Evolutionary conservation across 2,329 filamentous ascomycete genomes (phyloP).

Genomic region (Fusarium setosum): DNA sequence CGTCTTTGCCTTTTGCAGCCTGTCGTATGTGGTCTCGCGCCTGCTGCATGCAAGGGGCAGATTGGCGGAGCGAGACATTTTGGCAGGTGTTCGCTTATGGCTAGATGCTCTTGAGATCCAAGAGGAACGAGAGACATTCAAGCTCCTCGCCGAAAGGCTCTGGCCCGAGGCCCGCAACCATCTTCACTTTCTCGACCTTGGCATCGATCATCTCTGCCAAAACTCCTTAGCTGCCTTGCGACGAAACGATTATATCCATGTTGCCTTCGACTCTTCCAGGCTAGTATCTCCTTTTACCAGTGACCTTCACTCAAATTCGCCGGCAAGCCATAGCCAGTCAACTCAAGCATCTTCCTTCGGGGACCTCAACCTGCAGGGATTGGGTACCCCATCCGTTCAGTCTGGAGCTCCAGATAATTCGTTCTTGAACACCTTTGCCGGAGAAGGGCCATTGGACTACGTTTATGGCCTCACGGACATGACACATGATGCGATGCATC

Average conservation of each 20-base stretch:
- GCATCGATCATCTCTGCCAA: neutral
- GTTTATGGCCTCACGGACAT: neutral
- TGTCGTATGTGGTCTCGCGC: conserved; percentile 32
- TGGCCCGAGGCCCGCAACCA: conserved; percentile 31
- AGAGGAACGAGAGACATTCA: conserved; percentile 23
- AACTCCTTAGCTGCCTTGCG: accelerated
- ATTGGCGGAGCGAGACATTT: conserved; percentile 3
- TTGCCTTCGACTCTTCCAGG: accelerated
- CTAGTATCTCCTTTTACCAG: neutral
- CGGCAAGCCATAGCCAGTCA: accelerated
- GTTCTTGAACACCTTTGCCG: neutral
- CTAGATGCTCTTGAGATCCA: conserved; percentile 5
- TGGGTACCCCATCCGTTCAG: accelerated
- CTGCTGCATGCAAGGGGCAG: neutral
- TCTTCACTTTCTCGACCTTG: conserved; percentile 4
- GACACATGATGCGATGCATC: neutral
- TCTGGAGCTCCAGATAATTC: neutral
- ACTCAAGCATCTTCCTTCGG: accelerated
- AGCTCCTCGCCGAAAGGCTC: neutral
- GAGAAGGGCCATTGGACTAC: neutral
- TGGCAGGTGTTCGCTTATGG: conserved; percentile 30
- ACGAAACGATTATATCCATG: neutral
- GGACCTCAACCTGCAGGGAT: accelerated
- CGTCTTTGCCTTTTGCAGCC: conserved; percentile 32
- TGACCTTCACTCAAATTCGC: neutral